Percentiles rank a stretch among this genome's conserved stretches.
These are phyloP conservation scores for Aureobasidium subglaciale DNA, from an alignment of 2,329 filamentous ascomycete species.

Conservation along the genomic window DNA sequence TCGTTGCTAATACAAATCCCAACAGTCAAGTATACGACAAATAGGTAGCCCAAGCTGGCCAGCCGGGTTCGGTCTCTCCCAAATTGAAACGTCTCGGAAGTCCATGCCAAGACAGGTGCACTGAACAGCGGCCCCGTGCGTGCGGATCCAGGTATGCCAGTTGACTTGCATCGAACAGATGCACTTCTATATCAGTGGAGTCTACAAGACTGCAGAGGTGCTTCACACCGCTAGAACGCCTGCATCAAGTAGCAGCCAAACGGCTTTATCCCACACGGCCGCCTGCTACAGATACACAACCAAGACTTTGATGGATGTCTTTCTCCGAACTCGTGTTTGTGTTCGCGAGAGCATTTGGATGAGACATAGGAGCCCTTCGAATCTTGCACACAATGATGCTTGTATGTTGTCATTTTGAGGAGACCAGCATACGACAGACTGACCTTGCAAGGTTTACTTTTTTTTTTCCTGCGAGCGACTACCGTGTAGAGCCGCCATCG, in stretches of 20 bases:
- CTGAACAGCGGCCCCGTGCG: conserved; percentile 19
- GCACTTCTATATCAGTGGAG: background rate
- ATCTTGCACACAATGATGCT: background rate
- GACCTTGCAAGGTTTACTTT: no score
- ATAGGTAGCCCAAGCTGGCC: background rate
- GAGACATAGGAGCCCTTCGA: background rate
- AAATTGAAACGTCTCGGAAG: conserved; percentile 8
- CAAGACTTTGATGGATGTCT: background rate
- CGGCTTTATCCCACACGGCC: background rate
- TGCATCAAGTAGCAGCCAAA: conserved; percentile 1
- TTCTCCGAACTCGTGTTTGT: background rate
- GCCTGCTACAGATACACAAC: background rate
- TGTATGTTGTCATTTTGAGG: no score
- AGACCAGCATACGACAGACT: no score
- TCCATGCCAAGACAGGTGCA: conserved; percentile 1
- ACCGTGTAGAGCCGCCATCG: background rate
- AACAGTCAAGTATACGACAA: no score
- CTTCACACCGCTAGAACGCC: conserved; percentile 7
- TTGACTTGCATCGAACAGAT: conserved; percentile 14
- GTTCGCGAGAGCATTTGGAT: background rate
- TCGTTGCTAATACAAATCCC: no score
- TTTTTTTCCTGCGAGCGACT: background rate
- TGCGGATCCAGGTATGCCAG: conserved; percentile 22
- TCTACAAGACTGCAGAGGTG: background rate
- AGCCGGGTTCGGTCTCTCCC: background rate